Base-by-base conservation (phyloP, 2,329 filamentous ascomycete genomes). In the Monosporascus ibericus region DNA sequence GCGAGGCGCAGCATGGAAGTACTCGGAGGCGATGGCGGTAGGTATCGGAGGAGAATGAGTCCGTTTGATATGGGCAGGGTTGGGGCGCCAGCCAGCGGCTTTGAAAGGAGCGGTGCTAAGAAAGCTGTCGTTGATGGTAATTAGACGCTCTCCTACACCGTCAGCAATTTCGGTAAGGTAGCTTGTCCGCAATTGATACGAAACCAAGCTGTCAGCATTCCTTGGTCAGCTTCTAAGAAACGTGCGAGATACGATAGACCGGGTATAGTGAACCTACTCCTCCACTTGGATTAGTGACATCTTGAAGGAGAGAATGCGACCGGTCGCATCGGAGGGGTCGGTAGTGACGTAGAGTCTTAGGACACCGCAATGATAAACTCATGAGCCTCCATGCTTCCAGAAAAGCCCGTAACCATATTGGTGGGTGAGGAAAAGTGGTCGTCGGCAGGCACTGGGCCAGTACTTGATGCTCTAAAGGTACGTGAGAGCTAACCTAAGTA, bases 41-140 rank as follows among this genome's bases (percentile, higher is more conserved):
- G 89, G 89, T 52, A 95, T 95, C 1, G 89, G 88, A 20, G 89
- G 90, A 3, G 89, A 94, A 69, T 95, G 88, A 47, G 87, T 92
- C 61, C 89, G 84, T 70, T 92, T 92, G 68, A 88, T 84, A 58
- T 90, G 85, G 18, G 85, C 80, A 9, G 85, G 81, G 63, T 88
- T 88, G 48, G 85, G 75, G 44, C 83, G 81, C 89, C 89, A 94
- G 58, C 89, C 90, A 55, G 88, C 87, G 48, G 87, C 84, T 70
- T 90, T 90, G 75, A 92, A 94, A 30, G 88, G 85, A 2, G 86
- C 83, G 27, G 88, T 88, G 66, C 90, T 92, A 57, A 94, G 76
- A 64, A 92, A 87, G 58, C 79, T 79, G 64, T 90, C 85, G 69
- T 92, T 89, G 55, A 95, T 80, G 39, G 85, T 90, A 66, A 95